A percentile compares a stretch with the other conserved stretches of the same genome.
Evolutionary conservation across 148 eudicot genomes (phyloP).

Genomic region (Chenopodium suecicum): DNA sequence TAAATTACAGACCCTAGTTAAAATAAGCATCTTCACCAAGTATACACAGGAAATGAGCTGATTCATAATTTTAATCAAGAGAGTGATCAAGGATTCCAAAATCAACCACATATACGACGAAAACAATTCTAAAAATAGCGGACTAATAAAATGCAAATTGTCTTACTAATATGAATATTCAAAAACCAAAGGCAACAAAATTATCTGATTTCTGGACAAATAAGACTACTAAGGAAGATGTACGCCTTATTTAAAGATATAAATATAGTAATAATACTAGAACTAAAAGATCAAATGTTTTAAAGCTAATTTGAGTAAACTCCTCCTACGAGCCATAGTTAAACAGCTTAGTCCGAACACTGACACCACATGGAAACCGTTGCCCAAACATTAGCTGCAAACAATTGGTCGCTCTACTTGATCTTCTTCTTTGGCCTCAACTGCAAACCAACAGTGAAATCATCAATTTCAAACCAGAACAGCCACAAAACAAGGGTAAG

Average conservation of each 20-base stretch:
- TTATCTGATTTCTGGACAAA: too few species aligned
- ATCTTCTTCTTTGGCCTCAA: conserved; percentile 55
- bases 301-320: background rate
- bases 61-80: too few species aligned
- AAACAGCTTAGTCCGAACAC: conserved; percentile 14
- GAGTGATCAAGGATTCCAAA: too few species aligned
- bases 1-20: too few species aligned
- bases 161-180: too few species aligned
- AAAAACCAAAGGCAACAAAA: too few species aligned
- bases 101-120: too few species aligned
- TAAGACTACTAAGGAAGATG: background rate
- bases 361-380: background rate
- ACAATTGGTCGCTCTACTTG: conserved; percentile 33
- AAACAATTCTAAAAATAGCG: too few species aligned
- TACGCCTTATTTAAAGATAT: background rate
- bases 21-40: too few species aligned
- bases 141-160: too few species aligned
- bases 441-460: conserved; percentile 15
- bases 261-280: background rate
- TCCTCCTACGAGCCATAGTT: conserved; percentile 5
- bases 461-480: background rate
- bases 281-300: background rate
- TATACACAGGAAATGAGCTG: too few species aligned
- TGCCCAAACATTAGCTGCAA: conserved; percentile 17
- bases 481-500: background rate